Conservation (phyloP, 306 rosid genomes). For the Pachyrhizus erosus region DNA sequence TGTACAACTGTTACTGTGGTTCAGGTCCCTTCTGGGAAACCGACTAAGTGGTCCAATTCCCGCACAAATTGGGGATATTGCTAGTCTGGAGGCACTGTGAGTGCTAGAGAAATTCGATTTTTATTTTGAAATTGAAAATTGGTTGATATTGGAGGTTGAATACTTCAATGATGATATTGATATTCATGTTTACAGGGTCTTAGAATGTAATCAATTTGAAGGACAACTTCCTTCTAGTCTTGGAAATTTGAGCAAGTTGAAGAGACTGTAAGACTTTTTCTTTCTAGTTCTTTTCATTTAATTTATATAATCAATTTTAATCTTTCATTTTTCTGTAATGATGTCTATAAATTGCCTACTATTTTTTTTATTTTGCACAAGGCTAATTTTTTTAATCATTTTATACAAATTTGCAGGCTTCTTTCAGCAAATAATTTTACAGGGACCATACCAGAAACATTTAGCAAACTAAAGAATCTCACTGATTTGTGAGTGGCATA, state of each 20-base stretch:
- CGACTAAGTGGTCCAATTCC: constrained; percentile 71
- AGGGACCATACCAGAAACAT: constrained; percentile 68
- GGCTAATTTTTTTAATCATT: not conserved
- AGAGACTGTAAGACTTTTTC: constrained; percentile 59
- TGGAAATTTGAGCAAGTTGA: constrained; percentile 65
- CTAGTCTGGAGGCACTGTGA: constrained; percentile 61
- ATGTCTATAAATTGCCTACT: not conserved
- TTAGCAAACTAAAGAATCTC: constrained; percentile 62
- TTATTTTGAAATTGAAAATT: not conserved
- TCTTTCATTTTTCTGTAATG: not conserved
- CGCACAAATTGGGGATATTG: constrained; percentile 58
- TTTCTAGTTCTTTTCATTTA: constrained; percentile 1
- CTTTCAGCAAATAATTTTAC: constrained; percentile 75
- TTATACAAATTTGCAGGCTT: constrained; percentile 52
- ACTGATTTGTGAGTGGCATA: constrained; percentile 66
- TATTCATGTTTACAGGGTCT: constrained; percentile 54
- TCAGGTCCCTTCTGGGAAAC: constrained; percentile 75
- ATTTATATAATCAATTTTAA: not conserved
- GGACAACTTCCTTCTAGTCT: constrained; percentile 73
- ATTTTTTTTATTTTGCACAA: not conserved
- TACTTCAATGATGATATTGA: not conserved
- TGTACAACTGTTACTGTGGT: constrained; percentile 23
- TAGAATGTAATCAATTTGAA: constrained; percentile 62
- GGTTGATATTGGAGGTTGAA: constrained; percentile 25
- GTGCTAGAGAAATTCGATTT: constrained; percentile 33